Conservation (phyloP, 768 basidiomycete genomes). For the Russula sp. region DNA sequence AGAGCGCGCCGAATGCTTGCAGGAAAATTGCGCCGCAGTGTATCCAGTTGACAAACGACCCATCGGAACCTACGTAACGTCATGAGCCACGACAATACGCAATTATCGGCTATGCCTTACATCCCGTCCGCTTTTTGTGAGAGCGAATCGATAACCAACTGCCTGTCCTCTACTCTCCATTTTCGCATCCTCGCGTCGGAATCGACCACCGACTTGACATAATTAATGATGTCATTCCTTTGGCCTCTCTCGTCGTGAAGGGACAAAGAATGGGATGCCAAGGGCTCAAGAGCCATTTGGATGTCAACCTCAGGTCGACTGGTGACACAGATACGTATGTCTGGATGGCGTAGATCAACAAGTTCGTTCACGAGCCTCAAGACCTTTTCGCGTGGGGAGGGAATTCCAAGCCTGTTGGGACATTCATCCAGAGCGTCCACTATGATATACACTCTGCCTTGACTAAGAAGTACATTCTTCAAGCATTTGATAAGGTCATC, state of each 20-base stretch:
- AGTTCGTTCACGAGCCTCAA: background rate
- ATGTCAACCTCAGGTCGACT: background rate
- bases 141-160: background rate
- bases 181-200: background rate
- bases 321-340: background rate
- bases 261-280: background rate
- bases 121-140: background rate
- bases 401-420: background rate
- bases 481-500: background rate
- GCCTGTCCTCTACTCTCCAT: background rate
- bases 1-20: background rate
- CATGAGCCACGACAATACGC: background rate
- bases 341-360: background rate
- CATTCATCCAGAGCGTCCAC: constrained; percentile 4
- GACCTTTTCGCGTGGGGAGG: background rate
- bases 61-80: background rate
- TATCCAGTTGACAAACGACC: background rate
- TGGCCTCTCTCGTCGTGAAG: background rate
- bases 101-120: background rate
- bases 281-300: background rate
- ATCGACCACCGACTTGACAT: background rate
- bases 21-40: background rate
- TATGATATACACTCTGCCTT: background rate
- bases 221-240: background rate
- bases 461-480: background rate